Conservation (phyloP, 108 stramenopile genomes). For the Pseudonitzschia multistriata region DNA sequence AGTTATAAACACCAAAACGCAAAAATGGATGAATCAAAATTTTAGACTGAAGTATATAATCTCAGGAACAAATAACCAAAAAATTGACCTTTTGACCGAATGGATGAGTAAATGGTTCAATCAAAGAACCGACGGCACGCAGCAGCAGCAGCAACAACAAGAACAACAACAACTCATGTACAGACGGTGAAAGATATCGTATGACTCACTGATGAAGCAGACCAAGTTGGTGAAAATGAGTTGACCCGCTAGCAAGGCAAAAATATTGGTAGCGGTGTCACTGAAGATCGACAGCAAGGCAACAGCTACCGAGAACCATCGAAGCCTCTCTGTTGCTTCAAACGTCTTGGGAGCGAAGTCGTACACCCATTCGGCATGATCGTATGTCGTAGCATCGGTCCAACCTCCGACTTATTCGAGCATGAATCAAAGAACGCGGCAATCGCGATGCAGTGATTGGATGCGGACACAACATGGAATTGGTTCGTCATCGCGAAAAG, state of each 20-base stretch:
- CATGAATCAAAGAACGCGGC: neutral
- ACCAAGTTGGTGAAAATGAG: neutral
- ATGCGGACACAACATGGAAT: too few relatives aligned
- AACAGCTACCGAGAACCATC: neutral
- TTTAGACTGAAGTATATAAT: too few relatives aligned
- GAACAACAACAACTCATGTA: too few relatives aligned
- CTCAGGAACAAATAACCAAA: too few relatives aligned
- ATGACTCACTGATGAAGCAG: constrained; percentile 3
- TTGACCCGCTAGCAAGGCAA: constrained; percentile 4
- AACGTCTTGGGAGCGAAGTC: neutral
- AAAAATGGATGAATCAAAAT: too few relatives aligned
- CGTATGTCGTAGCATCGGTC: neutral
- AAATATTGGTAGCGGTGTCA: neutral
- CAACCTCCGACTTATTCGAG: neutral
- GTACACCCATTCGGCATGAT: neutral
- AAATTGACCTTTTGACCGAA: too few relatives aligned
- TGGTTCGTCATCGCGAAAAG: too few relatives aligned
- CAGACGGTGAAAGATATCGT: neutral
- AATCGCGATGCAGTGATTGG: too few relatives aligned
- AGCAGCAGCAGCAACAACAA: too few relatives aligned
- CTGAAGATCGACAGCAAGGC: neutral
- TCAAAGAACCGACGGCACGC: too few relatives aligned
- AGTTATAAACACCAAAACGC: too few relatives aligned
- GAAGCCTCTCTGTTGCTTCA: neutral
- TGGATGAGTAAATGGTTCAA: too few relatives aligned